A percentile compares a stretch with the other conserved stretches of the same genome.
phyloP scores from a whole-genome alignment of 2,329 filamentous ascomycete species.

The Nigrospora oryzae region DNA sequence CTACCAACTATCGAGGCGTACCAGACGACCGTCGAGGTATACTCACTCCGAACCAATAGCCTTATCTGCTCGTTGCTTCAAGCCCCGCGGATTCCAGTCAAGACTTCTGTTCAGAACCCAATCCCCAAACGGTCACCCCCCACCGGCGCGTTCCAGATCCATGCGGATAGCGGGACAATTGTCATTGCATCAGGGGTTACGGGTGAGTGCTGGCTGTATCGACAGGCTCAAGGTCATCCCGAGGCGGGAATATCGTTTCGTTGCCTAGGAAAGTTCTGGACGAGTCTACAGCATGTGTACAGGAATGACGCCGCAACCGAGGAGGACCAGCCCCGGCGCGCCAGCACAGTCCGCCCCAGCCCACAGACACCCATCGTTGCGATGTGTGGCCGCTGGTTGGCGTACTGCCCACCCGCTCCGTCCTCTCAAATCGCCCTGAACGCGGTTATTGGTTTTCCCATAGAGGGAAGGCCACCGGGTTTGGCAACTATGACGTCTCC shows the following conservation, averaged over 20 bases:
- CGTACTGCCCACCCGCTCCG: conserved; percentile 65
- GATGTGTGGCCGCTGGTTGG: conserved; percentile 66
- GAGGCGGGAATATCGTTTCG: conserved; percentile 38
- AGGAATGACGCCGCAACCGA: conserved; percentile 40
- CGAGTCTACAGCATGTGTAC: conserved; percentile 60
- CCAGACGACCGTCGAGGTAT: conserved; percentile 83
- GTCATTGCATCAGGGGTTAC: conserved; percentile 72
- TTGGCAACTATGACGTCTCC: conserved; percentile 56
- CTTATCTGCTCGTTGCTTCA: conserved; percentile 67
- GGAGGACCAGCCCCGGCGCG: conserved; percentile 28
- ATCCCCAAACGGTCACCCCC: conserved; percentile 62
- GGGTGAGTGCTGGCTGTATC: conserved; percentile 79
- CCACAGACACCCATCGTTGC: conserved; percentile 58
- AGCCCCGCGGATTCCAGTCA: conserved; percentile 53
- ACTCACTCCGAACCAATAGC: conserved; percentile 70
- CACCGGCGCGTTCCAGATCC: conserved; percentile 64
- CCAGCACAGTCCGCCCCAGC: conserved; percentile 29
- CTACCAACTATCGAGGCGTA: conserved; percentile 49
- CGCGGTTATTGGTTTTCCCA: conserved; percentile 51
- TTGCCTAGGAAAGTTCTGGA: conserved; percentile 90
- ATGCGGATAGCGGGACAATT: conserved; percentile 63
- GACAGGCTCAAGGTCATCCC: conserved; percentile 34
- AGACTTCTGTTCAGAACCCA: conserved; percentile 50
- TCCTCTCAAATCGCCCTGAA: conserved; percentile 63
- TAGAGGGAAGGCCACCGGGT: conserved; percentile 46